Evolutionary conservation across 345 rosid species (phyloP).

Genomic region (Eucalyptus polybractea): DNA sequence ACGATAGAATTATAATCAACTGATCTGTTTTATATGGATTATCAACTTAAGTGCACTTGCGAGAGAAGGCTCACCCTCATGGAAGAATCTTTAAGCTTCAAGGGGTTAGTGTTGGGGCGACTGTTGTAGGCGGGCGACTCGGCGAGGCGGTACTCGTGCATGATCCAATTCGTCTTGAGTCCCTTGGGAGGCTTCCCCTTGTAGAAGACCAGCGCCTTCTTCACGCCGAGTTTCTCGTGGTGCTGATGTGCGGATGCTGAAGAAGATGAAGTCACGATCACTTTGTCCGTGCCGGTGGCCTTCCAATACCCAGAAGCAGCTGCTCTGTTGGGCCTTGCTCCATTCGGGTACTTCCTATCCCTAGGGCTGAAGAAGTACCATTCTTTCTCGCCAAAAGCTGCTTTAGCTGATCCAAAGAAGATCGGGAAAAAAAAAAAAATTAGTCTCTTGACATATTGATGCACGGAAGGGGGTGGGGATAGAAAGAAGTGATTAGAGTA

Average conservation of each 20-base stretch:
- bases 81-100: slow-evolving; percentile 53
- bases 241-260: background rate
- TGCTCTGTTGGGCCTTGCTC: slow-evolving; percentile 94
- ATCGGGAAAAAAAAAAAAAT: background rate
- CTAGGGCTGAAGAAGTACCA: slow-evolving; percentile 99
- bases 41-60: background rate
- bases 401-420: slow-evolving; percentile 26
- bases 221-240: slow-evolving; percentile 62
- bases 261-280: slow-evolving; percentile 29
- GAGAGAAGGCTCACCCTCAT: slow-evolving; percentile 62
- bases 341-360: slow-evolving; percentile 95
- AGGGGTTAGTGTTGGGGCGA: slow-evolving; percentile 3
- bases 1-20: background rate
- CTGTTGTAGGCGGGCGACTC: slow-evolving; percentile 15
- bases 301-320: slow-evolving; percentile 98
- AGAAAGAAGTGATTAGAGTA: background rate
- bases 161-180: slow-evolving; percentile 89
- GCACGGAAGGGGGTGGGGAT: background rate
- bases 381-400: slow-evolving; percentile 89
- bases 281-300: slow-evolving; percentile 92
- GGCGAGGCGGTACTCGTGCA: slow-evolving; percentile 89
- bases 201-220: slow-evolving; percentile 95
- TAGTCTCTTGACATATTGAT: background rate
- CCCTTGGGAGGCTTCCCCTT: slow-evolving; percentile 94
- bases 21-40: background rate